Percentiles rank a stretch among this genome's conserved stretches.
These are phyloP conservation scores for Kuraishia borneana DNA, from an alignment of 805 yeast genomes.

Conservation along the genomic window DNA sequence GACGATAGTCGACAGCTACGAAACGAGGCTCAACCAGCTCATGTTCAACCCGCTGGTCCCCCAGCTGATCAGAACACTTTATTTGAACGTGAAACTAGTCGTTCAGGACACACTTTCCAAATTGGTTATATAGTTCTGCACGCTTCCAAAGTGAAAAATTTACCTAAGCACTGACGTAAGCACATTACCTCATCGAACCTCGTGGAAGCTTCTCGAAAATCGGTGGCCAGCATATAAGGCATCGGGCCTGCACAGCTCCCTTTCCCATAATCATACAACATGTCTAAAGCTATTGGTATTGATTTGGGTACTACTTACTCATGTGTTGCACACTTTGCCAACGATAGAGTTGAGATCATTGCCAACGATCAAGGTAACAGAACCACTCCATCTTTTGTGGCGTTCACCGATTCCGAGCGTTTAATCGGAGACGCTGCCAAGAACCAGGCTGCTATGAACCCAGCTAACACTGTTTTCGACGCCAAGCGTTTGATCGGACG, in stretches of 20 bases:
- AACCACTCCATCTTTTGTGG: conserved; percentile 75
- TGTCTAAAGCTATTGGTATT: conserved; percentile 78
- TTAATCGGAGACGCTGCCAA: conserved; percentile 77
- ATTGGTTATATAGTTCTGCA: too few relatives aligned
- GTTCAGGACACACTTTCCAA: too few relatives aligned
- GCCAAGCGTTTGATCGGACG: conserved; percentile 78
- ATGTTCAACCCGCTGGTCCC: conserved; percentile 27
- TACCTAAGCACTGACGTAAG: too few relatives aligned
- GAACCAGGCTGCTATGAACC: conserved; percentile 77
- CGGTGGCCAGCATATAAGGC: too few relatives aligned
- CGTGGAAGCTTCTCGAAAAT: too few relatives aligned
- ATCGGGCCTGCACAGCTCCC: too few relatives aligned
- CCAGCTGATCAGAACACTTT: conserved; percentile 6
- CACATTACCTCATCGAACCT: too few relatives aligned
- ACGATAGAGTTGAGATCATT: conserved; percentile 68
- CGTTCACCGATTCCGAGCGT: conserved; percentile 70
- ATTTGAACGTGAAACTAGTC: conserved; percentile 1
- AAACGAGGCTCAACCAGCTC: conserved; percentile 26
- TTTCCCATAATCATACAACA: conserved; percentile 4
- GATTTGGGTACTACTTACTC: conserved; percentile 86
- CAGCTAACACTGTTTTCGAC: conserved; percentile 68
- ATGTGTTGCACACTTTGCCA: conserved; percentile 72
- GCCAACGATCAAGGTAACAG: conserved; percentile 84
- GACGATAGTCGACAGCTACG: conserved; percentile 32
- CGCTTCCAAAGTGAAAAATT: too few relatives aligned